These are phyloP conservation scores for Penicillium sp. DNA, from an alignment of 2,329 filamentous ascomycete species.

Conservation along the genomic window DNA sequence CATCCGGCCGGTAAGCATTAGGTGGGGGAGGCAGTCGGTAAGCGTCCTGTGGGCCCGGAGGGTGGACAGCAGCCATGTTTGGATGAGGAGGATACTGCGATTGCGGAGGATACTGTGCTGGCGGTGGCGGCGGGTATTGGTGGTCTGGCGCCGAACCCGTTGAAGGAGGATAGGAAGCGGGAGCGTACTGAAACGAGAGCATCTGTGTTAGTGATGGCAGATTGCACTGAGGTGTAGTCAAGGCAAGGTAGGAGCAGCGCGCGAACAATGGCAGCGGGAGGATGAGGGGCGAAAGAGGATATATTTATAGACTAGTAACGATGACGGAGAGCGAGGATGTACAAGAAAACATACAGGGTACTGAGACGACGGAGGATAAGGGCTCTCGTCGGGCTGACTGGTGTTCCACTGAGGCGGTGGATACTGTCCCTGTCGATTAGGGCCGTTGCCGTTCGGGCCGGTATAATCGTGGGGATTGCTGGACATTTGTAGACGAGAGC, in stretches of 20 bases:
- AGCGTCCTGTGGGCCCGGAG: slow-evolving; percentile 48
- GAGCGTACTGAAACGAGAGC: slow-evolving; percentile 34
- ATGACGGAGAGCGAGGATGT: slow-evolving; percentile 5
- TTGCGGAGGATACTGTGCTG: slow-evolving; percentile 43
- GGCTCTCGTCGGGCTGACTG: slow-evolving; percentile 45
- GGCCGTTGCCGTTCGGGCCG: slow-evolving; percentile 43
- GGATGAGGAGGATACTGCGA: slow-evolving; percentile 43
- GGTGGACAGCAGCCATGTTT: slow-evolving; percentile 50
- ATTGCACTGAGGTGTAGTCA: slow-evolving; percentile 1
- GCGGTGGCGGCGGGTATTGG: slow-evolving; percentile 38
- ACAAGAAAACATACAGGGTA: slow-evolving; percentile 42
- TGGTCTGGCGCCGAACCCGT: slow-evolving; percentile 29
- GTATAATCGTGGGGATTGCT: slow-evolving; percentile 45
- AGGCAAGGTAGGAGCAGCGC: slow-evolving; percentile 7
- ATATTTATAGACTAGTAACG: slow-evolving; percentile 19
- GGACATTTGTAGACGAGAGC: slow-evolving; percentile 44
- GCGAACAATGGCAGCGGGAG: slow-evolving; percentile 4
- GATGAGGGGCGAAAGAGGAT: not conserved
- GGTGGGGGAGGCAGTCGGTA: slow-evolving; percentile 52
- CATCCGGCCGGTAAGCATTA: slow-evolving; percentile 48
- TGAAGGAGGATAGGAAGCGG: slow-evolving; percentile 39
- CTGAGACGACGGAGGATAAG: slow-evolving; percentile 31
- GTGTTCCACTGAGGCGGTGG: slow-evolving; percentile 48
- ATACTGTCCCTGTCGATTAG: slow-evolving; percentile 53
- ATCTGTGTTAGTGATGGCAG: not conserved